Evolutionary conservation across 768 basidiomycete species (phyloP), one percentile per base, ranked within the genome.

Genomic region (Galerina marginata): DNA sequence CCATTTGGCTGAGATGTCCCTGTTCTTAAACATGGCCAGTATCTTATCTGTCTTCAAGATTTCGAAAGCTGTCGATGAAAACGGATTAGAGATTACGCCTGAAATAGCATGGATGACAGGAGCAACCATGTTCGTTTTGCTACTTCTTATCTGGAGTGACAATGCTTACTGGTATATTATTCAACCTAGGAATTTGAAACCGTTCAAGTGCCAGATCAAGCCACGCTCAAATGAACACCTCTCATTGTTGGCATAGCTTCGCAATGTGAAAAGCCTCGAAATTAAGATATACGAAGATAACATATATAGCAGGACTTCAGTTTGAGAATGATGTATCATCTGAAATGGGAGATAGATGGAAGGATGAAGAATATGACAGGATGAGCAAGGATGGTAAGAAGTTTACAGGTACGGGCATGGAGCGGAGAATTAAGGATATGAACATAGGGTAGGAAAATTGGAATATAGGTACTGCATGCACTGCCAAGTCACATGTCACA

Each of bases 11-110:
- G 71, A 76, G 47, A 65, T 70, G 48, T 71, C 75, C 0, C 40
- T 79, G 50, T 81, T 79, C 66, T 62, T 79, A 23, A 74, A 72
- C 47, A 72, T 81, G 6, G 60, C 72, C 15, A 75, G 70, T 36
- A 70, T 79, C 37, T 67, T 81, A 9, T 67, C 80, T 3, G 63
- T 71, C 6, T 78, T 83, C 54, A 59, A 74, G 15, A 76, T 83
- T 37, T 61, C 63, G 2, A 79, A 78, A 59, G 72, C 75, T 2
- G 43, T 70, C 4, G 75, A 77, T 46, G 64, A 55, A 23, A 60
- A 71, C 49, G 78, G 80, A 4, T 58, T 70, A 11, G 75, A 79
- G 58, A 70, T 80, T 16, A 73, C 72, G 29, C 77, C 78, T 0
- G 64, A 69, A 11, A 65, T 74, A 9, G 65, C 71, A 0, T 79